phyloP scores from a whole-genome alignment of 352 stramenopile species.

The Phytophthora chlamydospora region DNA sequence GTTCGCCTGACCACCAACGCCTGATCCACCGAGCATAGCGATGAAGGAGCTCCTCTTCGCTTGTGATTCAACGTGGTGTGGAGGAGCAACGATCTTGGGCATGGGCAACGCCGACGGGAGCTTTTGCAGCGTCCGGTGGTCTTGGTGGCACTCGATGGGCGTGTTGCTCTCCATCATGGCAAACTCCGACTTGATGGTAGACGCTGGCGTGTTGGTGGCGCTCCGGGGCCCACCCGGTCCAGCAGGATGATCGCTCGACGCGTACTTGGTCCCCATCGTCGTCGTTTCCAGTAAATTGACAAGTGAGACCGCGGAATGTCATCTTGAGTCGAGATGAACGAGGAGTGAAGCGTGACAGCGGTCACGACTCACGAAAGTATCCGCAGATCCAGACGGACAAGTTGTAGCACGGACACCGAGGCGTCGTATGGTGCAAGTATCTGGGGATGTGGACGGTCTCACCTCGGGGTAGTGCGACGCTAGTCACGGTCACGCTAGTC shows the following conservation, averaged over 20 bases:
- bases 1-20: not conserved
- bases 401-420: not conserved
- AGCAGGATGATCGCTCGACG: not conserved
- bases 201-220: slow-evolving; percentile 18
- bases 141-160: slow-evolving; percentile 31
- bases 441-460: slow-evolving; percentile 20
- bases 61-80: slow-evolving; percentile 6
- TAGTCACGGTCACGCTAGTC: slow-evolving; percentile 21
- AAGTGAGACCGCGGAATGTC: slow-evolving; percentile 6
- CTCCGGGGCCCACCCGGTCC: slow-evolving; percentile 6
- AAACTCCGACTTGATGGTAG: slow-evolving; percentile 16
- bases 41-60: slow-evolving; percentile 22
- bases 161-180: slow-evolving; percentile 34
- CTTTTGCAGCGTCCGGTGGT: slow-evolving; percentile 8
- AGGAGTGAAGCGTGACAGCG: slow-evolving; percentile 2
- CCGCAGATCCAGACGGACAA: slow-evolving; percentile 10
- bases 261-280: slow-evolving; percentile 17
- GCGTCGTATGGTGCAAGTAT: slow-evolving; percentile 5
- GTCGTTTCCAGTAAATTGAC: slow-evolving; percentile 11
- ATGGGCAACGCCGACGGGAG: slow-evolving; percentile 19
- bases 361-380: slow-evolving; percentile 5
- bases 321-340: not conserved
- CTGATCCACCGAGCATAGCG: slow-evolving; percentile 27
- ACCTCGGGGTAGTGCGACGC: slow-evolving; percentile 13
- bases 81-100: slow-evolving; percentile 29